Evolutionary conservation across 2,329 filamentous ascomycete genomes (phyloP), one percentile per base, ranked within the genome.

Genomic region (Epichloe festucae): DNA sequence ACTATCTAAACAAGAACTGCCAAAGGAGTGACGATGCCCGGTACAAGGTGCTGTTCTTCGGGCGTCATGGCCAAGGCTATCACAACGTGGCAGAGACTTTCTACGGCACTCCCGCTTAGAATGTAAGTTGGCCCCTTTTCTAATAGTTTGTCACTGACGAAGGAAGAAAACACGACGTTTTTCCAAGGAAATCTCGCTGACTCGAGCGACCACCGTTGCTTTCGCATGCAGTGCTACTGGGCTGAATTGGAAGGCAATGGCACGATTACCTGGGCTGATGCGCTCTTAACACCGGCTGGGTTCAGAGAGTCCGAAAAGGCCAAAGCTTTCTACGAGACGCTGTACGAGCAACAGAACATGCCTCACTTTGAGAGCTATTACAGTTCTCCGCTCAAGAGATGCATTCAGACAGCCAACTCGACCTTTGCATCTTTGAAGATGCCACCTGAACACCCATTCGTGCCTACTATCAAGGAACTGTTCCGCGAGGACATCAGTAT

Each of bases 21-120:
- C 49, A 51, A 35, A 59, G 62, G 3, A 62, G 72, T n/a, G 62
- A 65, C 10, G 72, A 70, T 47, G 73, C 75, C 14, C 67, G 72
- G 34, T 87, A 85, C 69, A 83, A 84, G 59, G 71, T 89, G 10
- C 62, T 88, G 34, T 82, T 82, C 64, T 72, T 86, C 63, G 83
- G 78, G 3, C 78, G 85, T 40, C 85, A 88, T 60, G 85, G 84
- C 21, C 76, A 88, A 65, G 84, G 84, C 12, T 79, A 70, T 58
- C 77, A 81, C 56, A 82, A 81, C 56, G 73, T 73, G 6, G 83
- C 82, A 14, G 80, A 86, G 65, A 70, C 71, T 31, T 83, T 73
- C 62, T 87, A 84, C 57, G 82, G 82, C 46, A 86, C 82, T 0
- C 0, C 79, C 1, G 79, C 78, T 3, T 87, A 83, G 84, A 82